Conservation (phyloP, 139 green algal species). For the Haematococcus sp. region DNA sequence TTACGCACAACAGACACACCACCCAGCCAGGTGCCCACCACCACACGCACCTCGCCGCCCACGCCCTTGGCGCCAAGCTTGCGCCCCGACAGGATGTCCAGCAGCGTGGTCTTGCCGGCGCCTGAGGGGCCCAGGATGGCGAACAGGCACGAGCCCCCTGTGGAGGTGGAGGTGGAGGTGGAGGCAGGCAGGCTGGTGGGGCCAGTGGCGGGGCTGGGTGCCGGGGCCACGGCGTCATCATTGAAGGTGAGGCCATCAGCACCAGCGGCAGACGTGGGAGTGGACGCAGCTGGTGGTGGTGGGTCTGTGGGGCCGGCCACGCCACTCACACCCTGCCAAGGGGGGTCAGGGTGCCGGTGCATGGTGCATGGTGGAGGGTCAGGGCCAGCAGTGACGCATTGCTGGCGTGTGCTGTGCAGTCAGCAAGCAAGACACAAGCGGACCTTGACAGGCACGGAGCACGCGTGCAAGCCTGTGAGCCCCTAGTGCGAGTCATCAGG, state of each 20-base stretch:
- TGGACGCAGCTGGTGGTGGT: no score
- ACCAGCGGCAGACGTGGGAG: no score
- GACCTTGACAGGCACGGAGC: no score
- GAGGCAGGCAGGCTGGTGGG: neutral
- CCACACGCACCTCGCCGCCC: conserved; percentile 38
- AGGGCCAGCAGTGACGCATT: no score
- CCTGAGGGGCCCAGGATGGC: conserved; percentile 61
- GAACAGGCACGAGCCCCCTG: conserved; percentile 41
- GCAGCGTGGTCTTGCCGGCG: conserved; percentile 70
- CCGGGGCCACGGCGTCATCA: neutral
- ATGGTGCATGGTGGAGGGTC: no score
- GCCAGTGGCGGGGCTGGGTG: neutral
- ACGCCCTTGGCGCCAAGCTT: conserved; percentile 28
- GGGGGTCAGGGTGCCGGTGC: neutral
- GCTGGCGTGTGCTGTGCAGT: no score
- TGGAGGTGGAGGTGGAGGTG: neutral
- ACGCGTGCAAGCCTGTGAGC: no score
- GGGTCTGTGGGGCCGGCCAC: conserved; percentile 18
- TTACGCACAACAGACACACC: no score
- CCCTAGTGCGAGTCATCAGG: no score
- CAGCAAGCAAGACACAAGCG: no score
- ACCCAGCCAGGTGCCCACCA: no score
- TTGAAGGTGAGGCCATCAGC: no score
- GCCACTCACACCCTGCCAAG: conserved; percentile 20
- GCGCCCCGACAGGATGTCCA: conserved; percentile 66